Base-by-base conservation (phyloP, 768 basidiomycete species). In the Rossbeevera mucosa region DNA sequence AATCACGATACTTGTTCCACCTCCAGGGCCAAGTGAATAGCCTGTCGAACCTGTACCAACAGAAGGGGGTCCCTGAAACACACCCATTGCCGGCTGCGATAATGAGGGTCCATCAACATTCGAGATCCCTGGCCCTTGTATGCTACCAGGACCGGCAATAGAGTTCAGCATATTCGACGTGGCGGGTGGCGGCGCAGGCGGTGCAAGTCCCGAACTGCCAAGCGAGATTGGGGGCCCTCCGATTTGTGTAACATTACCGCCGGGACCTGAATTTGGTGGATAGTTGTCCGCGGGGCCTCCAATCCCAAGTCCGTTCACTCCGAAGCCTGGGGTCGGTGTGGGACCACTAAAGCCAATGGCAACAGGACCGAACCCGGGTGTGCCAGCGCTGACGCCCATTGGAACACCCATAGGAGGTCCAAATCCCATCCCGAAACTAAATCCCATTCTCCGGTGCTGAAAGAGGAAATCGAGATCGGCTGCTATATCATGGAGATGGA, bases 391-490 rank as follows among this genome's bases (percentile, higher is more conserved):
- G 48, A 59, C 51, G 2, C 55, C 63, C 7, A 60, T 53, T 18
- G 64, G 52, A 51, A 59, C 55, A 20, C 62, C 59, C 14, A 60
- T 54, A 9, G 63, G 44, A 28, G 60, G 58, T 28, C 58, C 63
- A 30, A 60, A 67, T 30, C 60, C 61, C 48, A 66, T 59, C 16
- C 65, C 60, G 13, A 64, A 64, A 2, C 60, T 58, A 31, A 36
- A 66, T 26, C 59, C 64, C 50, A 67, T 57, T 25, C 60, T 58
- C 51, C 66, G 61, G 42, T 79, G 72, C 47, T 78, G 77, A 52
- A 74, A 72, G 21, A 85, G 71, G 55, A 73, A 78, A 2, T 83
- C 81, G 25, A 84, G 71, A 59, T 85, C 83, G 40, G 65, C 66
- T 24, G 72, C 65, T 28, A 83, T 73, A 31, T 85, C 83, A 25